Evolutionary conservation across 306 rosid genomes (phyloP).

Genomic region (Cucumis cinereus): DNA sequence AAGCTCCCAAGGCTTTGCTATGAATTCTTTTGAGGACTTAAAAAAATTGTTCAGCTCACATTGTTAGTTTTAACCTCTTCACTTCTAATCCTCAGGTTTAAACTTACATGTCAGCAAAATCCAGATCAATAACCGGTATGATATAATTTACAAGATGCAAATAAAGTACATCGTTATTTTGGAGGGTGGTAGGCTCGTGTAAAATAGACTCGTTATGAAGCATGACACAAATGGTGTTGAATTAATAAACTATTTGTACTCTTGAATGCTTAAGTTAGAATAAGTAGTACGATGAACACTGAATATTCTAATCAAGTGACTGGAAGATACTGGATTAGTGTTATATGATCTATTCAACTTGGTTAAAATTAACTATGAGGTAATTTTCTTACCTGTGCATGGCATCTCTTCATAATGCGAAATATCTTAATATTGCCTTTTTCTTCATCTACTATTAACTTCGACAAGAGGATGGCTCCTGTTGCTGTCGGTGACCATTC

Average conservation of each 20-base stretch:
- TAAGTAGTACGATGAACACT: neutral
- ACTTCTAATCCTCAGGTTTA: neutral
- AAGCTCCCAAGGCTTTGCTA: neutral
- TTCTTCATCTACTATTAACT: neutral
- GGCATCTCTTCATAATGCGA: neutral
- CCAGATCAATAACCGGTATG: neutral
- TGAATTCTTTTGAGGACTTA: neutral
- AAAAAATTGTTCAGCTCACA: neutral
- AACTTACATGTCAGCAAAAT: neutral
- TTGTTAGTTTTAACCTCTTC: neutral
- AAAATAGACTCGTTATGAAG: neutral
- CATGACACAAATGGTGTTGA: neutral
- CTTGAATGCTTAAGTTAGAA: neutral
- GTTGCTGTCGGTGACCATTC: neutral
- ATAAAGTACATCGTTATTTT: neutral
- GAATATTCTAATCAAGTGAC: neutral
- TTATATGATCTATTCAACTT: neutral
- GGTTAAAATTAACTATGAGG: neutral
- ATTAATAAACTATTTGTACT: neutral
- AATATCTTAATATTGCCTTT: neutral
- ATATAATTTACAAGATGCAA: neutral
- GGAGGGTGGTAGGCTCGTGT: neutral
- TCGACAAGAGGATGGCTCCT: neutral
- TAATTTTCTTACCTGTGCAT: neutral
- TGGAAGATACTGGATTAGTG: neutral